phyloP scores from a whole-genome alignment of 352 stramenopile species.

The Phytopythium helicoides region DNA sequence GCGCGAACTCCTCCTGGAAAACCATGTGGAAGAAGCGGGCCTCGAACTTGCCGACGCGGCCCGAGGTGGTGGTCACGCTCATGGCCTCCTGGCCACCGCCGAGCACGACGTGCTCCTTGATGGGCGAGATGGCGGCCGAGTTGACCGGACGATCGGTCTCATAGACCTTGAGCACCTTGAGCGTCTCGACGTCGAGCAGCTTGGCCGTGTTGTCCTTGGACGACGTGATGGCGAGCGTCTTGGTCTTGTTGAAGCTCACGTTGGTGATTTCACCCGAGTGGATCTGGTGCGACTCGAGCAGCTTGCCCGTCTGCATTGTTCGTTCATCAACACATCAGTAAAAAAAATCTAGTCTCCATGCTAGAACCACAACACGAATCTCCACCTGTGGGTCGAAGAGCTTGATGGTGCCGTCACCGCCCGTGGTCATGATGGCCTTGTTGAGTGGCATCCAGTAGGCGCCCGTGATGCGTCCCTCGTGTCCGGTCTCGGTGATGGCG shows the following conservation, averaged over 20 bases:
- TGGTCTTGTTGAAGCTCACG: constrained; percentile 94
- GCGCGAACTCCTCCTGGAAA: constrained; percentile 98
- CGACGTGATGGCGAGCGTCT: constrained; percentile 96
- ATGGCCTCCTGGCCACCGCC: constrained; percentile 99
- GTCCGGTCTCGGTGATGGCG: constrained; percentile 76
- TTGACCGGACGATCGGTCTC: constrained; percentile 98
- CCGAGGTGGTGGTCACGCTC: constrained; percentile 95
- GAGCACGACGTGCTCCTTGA: constrained; percentile 95
- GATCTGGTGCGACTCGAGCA: constrained; percentile 80
- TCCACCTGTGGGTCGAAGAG: constrained; percentile 67
- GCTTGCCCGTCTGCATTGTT: constrained; percentile 40
- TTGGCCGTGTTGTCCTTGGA: constrained; percentile 98
- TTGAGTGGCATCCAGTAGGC: constrained; percentile 87
- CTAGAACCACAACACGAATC: no score
- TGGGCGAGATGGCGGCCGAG: constrained; percentile 96
- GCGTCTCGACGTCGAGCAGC: constrained; percentile 93
- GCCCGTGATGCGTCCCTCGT: constrained; percentile 77
- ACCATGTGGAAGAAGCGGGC: constrained; percentile 99
- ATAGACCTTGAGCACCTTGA: constrained; percentile 98
- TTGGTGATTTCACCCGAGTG: constrained; percentile 97
- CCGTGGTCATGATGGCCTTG: constrained; percentile 86
- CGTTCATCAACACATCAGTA: no score
- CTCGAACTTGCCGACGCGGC: constrained; percentile 93
- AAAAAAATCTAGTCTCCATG: no score
- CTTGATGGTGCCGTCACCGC: constrained; percentile 77